Base-by-base conservation (phyloP, 2,329 filamentous ascomycete genomes). In the Metarhizium sp. region DNA sequence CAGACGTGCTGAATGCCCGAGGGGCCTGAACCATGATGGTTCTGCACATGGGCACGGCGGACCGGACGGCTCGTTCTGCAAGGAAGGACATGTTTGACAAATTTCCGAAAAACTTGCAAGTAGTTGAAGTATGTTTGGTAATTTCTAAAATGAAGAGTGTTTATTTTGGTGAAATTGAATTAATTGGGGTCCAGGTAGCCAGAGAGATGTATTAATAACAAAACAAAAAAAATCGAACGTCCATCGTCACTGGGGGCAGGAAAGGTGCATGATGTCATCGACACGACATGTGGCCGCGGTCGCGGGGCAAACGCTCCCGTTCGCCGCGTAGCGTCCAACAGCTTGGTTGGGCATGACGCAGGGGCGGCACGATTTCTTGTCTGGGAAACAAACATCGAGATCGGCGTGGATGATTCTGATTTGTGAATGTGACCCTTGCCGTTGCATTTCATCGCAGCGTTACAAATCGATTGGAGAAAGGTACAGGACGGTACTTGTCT, bases 1-100 rank as follows among this genome's bases (percentile, higher is more conserved):
- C 59, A 52, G 71, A 73, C 13, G 77, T 78, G 57, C 74, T 77
- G 69, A 85, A 84, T 42, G 74, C 66, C 53, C 79, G 73, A 11
- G 76, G 72, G 32, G 71, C 66, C 48, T 73, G 71, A 49, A 69
- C 60, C 29, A 71, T 66, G 45, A 73, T 63, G 47, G 71, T 63
- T 46, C 73, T 70, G 46, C 71, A 67, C 49, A 73, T 58, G 58
- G 70, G 61, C 54, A 70, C 60, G 58, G 71, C 71, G 60, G 75
- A 74, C 66, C 78, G 75, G 61, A 70, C 57, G 59, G 73, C 63
- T 57, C 70, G 66, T 64, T 78, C 67, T 57, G 77, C 74, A 70
- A 82, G 69, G 69, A 78, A 78, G 52, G 79, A 80, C 80, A 84
- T 83, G 53, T 42, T 55, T 29, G 45, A 49, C 25, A 20, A 4